Base-by-base conservation (phyloP, 805 yeast genomes). In the Pichia kluyveri region DNA sequence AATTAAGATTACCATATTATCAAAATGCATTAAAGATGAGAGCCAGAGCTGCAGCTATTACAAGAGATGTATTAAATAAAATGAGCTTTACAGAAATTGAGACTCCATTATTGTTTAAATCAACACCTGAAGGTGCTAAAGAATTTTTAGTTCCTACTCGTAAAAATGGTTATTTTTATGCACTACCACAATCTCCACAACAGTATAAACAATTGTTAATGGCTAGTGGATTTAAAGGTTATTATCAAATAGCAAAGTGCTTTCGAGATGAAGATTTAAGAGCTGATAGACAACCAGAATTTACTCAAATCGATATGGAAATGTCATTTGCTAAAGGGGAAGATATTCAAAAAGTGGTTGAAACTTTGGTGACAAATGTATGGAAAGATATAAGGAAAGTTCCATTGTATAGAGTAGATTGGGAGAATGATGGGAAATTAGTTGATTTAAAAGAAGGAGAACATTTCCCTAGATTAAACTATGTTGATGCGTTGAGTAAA, bases 91-190 rank as follows among this genome's bases (percentile, higher is more conserved):
- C 77, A 0, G 98, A 93, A 60, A 74, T 93, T 30, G 99, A 91
- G 61, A 93, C 99, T 0, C 99, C 99, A 1, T 63, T 91, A 8
- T 67, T 93, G 30, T 93, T 93, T 72, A 90, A 93, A 60, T 86
- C 96, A 1, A 93, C 99, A 0, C 99, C 99, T 0, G 99, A 93
- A 65, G 99, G 99, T 15, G 99, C 99, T 1, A 73, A 95, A 38
- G 99, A 93, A 65, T 93, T 91, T 62, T 66, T 93, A 43, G 97
- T 93, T 0, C 99, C 99, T 1, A 87, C 97, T 0, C 73, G 98
- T 54, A 68, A 75, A 15, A 65, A 67, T 3, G 67, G 70, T 28
- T 59, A 65, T 18, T 84, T 86, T 63, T 93, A 91, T 62, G 97
- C 99, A 0, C 70, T 93, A 30, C 97, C 98, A 0, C 99, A 93